Percentiles rank a stretch among this genome's conserved stretches.
Evolutionary conservation across 345 rosid genomes (phyloP).

Genomic region (Heritiera fomes): DNA sequence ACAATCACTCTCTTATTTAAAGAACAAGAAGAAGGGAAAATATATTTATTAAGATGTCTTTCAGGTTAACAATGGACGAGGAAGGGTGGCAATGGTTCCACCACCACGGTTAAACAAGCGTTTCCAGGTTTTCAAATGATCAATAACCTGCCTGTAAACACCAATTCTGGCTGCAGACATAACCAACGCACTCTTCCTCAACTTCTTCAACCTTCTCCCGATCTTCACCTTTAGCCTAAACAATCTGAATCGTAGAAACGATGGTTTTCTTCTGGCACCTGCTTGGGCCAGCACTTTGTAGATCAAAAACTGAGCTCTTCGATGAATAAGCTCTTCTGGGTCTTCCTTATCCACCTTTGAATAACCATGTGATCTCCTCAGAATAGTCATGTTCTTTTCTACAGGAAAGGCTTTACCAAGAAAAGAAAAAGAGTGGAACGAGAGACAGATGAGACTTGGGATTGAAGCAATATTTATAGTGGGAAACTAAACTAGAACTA

Average conservation of each 20-base stretch:
- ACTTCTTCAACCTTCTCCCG: constrained; percentile 58
- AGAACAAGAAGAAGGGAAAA: neutral
- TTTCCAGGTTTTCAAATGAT: constrained; percentile 39
- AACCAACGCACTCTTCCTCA: constrained; percentile 50
- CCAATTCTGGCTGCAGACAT: constrained; percentile 32
- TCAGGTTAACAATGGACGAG: constrained; percentile 29
- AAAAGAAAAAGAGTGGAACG: neutral
- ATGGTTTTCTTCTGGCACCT: constrained; percentile 47
- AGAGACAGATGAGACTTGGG: constrained; percentile 14
- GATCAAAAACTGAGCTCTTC: constrained; percentile 83
- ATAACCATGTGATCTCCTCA: constrained; percentile 43
- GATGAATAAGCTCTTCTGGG: constrained; percentile 55
- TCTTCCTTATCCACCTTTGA: constrained; percentile 70
- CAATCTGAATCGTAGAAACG: constrained; percentile 48
- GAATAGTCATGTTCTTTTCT: constrained; percentile 34
- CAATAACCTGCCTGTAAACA: constrained; percentile 28
- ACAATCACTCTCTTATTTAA: neutral
- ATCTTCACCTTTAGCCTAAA: constrained; percentile 58
- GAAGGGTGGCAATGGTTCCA: constrained; percentile 38
- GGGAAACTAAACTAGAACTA: neutral
- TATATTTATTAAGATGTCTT: neutral
- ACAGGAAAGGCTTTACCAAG: neutral
- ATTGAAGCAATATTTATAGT: constrained; percentile 39
- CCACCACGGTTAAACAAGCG: constrained; percentile 37
- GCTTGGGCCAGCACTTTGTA: constrained; percentile 58